phyloP scores from a whole-genome alignment of 306 rosid species.

The Medicago truncatula region DNA sequence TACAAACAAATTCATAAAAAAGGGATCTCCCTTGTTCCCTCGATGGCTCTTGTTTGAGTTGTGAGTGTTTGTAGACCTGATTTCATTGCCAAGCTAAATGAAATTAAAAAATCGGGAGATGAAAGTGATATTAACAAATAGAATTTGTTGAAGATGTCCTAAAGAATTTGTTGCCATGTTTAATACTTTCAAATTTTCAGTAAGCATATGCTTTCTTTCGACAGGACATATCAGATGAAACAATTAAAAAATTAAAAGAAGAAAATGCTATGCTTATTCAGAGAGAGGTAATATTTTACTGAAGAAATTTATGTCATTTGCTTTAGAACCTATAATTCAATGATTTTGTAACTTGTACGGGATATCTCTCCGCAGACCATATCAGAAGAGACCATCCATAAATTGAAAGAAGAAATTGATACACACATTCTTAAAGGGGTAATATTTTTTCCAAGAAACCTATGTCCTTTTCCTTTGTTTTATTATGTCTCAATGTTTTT shows the following conservation, averaged over 20 bases:
- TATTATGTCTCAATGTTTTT: slow-evolving; percentile 29
- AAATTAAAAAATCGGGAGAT: slow-evolving; percentile 38
- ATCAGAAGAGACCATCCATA: slow-evolving; percentile 52
- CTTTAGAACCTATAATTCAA: neutral
- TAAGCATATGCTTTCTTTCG: slow-evolving; percentile 3
- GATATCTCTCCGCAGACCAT: slow-evolving; percentile 46
- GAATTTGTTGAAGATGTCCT: slow-evolving; percentile 45
- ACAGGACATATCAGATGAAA: slow-evolving; percentile 41
- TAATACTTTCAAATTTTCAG: slow-evolving; percentile 20
- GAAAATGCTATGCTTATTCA: slow-evolving; percentile 50
- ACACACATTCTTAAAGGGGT: slow-evolving; percentile 55
- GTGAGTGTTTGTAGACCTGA: slow-evolving; percentile 27
- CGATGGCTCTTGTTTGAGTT: slow-evolving; percentile 6
- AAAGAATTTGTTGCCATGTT: neutral
- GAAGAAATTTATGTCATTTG: slow-evolving; percentile 17
- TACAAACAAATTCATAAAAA: slow-evolving; percentile 16
- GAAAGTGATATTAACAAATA: slow-evolving; percentile 49
- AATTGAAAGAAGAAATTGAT: slow-evolving; percentile 55
- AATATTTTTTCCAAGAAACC: slow-evolving; percentile 34
- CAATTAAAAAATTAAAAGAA: slow-evolving; percentile 44
- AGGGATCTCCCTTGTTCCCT: neutral
- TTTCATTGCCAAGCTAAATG: slow-evolving; percentile 28
- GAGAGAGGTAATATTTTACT: slow-evolving; percentile 50
- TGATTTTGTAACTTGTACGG: slow-evolving; percentile 12
- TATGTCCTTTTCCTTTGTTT: slow-evolving; percentile 33